Evolutionary conservation across 768 basidiomycete species (phyloP), one percentile per base, ranked within the genome.

Genomic region (Glaciozyma antarctica): DNA sequence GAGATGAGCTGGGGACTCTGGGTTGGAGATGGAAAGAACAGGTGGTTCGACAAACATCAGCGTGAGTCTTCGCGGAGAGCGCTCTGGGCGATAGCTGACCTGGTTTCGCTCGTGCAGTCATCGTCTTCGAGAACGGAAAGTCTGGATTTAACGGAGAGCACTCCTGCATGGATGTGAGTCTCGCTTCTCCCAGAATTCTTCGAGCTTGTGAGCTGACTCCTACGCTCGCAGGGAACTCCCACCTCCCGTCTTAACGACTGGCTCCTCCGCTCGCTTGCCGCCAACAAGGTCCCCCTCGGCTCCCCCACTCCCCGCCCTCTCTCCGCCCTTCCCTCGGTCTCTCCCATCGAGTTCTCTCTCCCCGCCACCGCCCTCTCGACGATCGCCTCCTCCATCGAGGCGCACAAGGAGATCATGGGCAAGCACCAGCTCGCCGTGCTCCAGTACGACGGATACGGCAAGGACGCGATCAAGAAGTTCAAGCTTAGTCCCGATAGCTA

Each of bases 31-130:
- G 93, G 90, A 28, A 80, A 85, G 58, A 95, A 94, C 76, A 80
- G 94, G 65, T 99, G 88, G 81, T 97, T 86, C 75, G 95, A 98
- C 80, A 99, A 99, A 77, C 94, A 98, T 75, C 89, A 98, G 74
- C 73, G 90, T 91, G 75, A 43, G 86, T 80, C 7, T 49, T 51
- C 10, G n/a, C n/a, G 47, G 7, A 32, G 38, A 8, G 58, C 8
- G 16, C 21, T 6, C 12, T 3, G 32, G 24, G 55, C 8, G 10
- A 26, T 38, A 13, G 22, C 48, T 64, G 49, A 51, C 58, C 19
- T 12, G 7, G 17, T 16, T 53, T 45, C 34, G 3, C 8, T 45
- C 38, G 38, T 26, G 17, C 74, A 92, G 90, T 97, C 61, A 84
- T 99, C 73, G 89, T 99, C 12, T 94, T 89, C 74, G 90, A 91